Evolutionary conservation across 164 flowering plant genomes (phyloP).

Genomic region (Malania oleifera): DNA sequence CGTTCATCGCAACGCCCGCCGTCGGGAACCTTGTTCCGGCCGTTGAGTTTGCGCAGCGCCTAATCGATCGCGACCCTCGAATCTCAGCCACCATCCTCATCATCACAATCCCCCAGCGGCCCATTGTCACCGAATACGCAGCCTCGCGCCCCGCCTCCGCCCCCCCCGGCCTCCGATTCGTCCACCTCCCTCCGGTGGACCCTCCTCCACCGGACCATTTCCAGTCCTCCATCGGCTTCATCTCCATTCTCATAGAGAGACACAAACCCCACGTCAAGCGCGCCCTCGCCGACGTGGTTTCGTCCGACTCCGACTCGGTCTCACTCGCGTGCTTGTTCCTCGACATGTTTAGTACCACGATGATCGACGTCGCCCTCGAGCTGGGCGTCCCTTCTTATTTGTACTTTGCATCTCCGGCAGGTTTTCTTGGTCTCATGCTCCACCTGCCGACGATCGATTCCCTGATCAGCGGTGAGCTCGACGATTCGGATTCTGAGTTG

Average conservation of each 20-base stretch:
- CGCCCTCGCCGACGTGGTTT: slow-evolving; percentile 10
- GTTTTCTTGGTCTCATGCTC: slow-evolving; percentile 13
- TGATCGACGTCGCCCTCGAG: slow-evolving; percentile 23
- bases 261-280: slow-evolving; percentile 18
- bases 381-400: slow-evolving; percentile 19
- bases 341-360: slow-evolving; percentile 26
- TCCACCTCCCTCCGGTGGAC: slow-evolving; percentile 21
- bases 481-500: slow-evolving; percentile 15
- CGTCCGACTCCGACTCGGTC: neutral
- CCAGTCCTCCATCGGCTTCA: slow-evolving; percentile 2
- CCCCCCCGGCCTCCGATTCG: slow-evolving; percentile 14
- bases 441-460: slow-evolving; percentile 1
- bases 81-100: slow-evolving; percentile 21
- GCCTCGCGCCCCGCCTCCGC: slow-evolving; percentile 16
- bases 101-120: slow-evolving; percentile 11
- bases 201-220: slow-evolving; percentile 9
- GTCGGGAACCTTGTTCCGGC: slow-evolving; percentile 20
- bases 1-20: slow-evolving; percentile 18
- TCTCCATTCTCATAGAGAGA: slow-evolving; percentile 9
- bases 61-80: slow-evolving; percentile 10
- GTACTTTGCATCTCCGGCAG: slow-evolving; percentile 21
- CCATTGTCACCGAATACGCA: slow-evolving; percentile 15
- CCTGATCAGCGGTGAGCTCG: neutral
- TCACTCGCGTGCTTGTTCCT: slow-evolving; percentile 19
- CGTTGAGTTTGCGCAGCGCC: slow-evolving; percentile 19